A percentile compares a stretch with the other conserved stretches of the same genome.
phyloP scores from a whole-genome alignment of 768 basidiomycete genomes.

The Cantharellus anzutake region DNA sequence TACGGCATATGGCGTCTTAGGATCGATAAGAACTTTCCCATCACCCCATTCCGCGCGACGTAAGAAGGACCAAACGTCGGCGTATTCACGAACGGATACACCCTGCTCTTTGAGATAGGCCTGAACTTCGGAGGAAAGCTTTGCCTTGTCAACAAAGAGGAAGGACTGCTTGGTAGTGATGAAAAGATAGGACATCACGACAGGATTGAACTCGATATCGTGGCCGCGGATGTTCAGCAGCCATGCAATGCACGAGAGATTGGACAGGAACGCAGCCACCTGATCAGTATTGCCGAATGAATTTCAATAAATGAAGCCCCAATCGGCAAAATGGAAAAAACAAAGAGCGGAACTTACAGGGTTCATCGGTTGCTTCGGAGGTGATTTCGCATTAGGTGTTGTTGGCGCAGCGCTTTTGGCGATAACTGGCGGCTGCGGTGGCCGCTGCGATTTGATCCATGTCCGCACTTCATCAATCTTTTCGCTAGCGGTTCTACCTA shows the following conservation, averaged over 20 bases:
- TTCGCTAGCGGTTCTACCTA: conserved; percentile 21
- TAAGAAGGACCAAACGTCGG: conserved; percentile 62
- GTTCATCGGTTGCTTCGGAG: neutral
- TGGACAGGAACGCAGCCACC: conserved; percentile 32
- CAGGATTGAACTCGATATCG: conserved; percentile 81
- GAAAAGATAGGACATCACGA: conserved; percentile 78
- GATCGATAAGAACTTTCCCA: conserved; percentile 57
- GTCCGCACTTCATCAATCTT: conserved; percentile 55
- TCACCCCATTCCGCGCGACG: conserved; percentile 39
- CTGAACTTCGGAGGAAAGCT: conserved; percentile 33
- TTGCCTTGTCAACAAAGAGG: conserved; percentile 58
- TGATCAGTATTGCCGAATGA: neutral
- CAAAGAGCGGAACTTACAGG: neutral
- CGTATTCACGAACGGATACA: conserved; percentile 47
- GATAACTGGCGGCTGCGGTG: conserved; percentile 2
- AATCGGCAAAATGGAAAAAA: neutral
- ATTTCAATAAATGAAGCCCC: neutral
- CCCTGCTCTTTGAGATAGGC: conserved; percentile 37
- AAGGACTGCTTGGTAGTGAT: conserved; percentile 36
- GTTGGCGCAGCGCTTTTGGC: neutral
- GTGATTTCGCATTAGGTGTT: neutral
- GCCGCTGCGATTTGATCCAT: conserved; percentile 39
- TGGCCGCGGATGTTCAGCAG: conserved; percentile 73
- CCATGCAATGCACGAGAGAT: conserved; percentile 64
- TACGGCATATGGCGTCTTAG: conserved; percentile 65